Conservation (phyloP, 139 green algal species). For the Volvox reticuliferus region DNA sequence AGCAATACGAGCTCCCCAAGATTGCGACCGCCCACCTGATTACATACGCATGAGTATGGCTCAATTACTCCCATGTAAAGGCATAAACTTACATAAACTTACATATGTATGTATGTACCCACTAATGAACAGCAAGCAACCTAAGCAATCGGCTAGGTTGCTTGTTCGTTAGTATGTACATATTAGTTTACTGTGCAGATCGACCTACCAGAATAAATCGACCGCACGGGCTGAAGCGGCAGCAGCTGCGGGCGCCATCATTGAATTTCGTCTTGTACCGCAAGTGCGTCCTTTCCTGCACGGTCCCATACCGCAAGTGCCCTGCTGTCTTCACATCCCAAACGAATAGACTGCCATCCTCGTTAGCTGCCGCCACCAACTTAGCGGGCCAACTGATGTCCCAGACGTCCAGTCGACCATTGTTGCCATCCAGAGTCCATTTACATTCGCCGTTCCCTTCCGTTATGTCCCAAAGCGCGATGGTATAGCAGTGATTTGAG, state of each 20-base stretch:
- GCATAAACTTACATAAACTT: too few species aligned
- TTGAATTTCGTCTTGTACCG: neutral
- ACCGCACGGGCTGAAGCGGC: neutral
- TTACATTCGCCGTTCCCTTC: too few species aligned
- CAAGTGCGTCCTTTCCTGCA: too few species aligned
- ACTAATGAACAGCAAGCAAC: too few species aligned
- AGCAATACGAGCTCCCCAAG: neutral
- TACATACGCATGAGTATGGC: neutral
- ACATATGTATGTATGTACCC: too few species aligned
- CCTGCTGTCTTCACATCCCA: neutral
- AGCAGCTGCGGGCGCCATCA: neutral
- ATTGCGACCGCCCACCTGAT: neutral
- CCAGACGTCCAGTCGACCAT: neutral
- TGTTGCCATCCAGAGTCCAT: too few species aligned
- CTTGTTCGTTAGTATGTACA: neutral
- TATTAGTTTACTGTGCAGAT: too few species aligned
- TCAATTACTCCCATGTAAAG: too few species aligned
- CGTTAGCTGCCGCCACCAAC: neutral
- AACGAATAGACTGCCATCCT: neutral
- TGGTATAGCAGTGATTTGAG: neutral
- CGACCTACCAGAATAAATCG: neutral
- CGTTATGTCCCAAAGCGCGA: neutral
- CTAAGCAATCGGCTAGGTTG: too few species aligned
- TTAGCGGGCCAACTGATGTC: neutral
- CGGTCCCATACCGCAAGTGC: too few species aligned